Conservation (phyloP, 169 alveolate species). For the Eimeria acervulina region DNA sequence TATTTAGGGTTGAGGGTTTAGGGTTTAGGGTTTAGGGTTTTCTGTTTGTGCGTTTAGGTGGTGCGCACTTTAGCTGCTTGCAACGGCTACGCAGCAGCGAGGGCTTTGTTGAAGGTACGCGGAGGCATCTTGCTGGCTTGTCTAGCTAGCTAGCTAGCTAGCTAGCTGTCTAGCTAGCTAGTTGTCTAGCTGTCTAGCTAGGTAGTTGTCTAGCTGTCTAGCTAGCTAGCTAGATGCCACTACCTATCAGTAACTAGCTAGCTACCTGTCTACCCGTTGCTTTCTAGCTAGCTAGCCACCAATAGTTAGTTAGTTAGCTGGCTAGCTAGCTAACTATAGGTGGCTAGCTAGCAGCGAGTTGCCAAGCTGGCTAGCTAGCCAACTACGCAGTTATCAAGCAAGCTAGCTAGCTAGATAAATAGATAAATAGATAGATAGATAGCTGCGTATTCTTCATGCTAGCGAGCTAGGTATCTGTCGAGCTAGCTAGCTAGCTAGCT, state of each 20-base stretch:
- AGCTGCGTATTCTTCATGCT: neutral
- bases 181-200: neutral
- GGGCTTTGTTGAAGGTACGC: constrained; percentile 52
- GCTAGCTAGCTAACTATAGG: constrained; percentile 1
- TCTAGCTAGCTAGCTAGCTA: constrained; percentile 9
- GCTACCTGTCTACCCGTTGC: neutral
- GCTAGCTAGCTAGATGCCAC: neutral
- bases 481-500: no score
- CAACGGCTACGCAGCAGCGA: constrained; percentile 68
- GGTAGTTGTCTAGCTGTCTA: neutral
- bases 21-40: constrained; percentile 12
- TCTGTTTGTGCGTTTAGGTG: neutral
- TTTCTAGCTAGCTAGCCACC: no score
- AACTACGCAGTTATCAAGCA: neutral
- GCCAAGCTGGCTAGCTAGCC: neutral
- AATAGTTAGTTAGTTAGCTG: neutral
- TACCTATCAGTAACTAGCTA: neutral
- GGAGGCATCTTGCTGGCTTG: neutral
- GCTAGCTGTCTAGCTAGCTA: neutral
- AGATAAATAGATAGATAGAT: neutral
- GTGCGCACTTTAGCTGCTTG: constrained; percentile 32
- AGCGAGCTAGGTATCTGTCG: neutral
- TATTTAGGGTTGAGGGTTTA: neutral
- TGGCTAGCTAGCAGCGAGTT: no score
- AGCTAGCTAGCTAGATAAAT: neutral